Conservation (phyloP, 2,329 filamentous ascomycete genomes). For the Epichloe typhina region DNA sequence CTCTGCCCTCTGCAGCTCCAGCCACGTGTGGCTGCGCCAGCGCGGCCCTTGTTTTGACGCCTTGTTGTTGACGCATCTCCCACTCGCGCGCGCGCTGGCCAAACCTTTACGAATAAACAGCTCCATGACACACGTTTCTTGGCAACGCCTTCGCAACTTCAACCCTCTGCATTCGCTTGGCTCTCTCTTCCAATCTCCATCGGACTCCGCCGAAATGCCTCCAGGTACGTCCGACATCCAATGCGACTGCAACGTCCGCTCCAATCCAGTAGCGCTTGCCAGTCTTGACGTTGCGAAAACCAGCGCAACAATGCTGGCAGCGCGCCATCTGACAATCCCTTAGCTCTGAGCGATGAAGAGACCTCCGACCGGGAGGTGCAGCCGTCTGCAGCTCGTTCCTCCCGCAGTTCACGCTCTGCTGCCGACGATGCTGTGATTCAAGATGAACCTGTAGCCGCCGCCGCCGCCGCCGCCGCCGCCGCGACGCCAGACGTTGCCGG, state of each 20-base stretch:
- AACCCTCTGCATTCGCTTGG: background rate
- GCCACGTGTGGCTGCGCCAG: background rate
- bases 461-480: constrained; percentile 2
- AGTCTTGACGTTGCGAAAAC: background rate
- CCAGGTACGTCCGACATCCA: constrained; percentile 1
- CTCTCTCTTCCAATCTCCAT: background rate
- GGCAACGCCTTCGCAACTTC: background rate
- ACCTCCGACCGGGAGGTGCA: constrained; percentile 19
- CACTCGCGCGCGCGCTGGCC: background rate
- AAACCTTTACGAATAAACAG: background rate
- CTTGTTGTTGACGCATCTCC: background rate
- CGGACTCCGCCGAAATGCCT: background rate
- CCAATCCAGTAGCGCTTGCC: background rate
- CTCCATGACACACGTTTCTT: background rate
- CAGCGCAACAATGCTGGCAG: background rate
- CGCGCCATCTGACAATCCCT: constrained; percentile 9
- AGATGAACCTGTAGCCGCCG: background rate
- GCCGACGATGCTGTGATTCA: constrained; percentile 3
- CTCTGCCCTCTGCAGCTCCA: background rate
- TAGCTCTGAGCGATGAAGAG: constrained; percentile 26
- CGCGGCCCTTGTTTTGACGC: background rate
- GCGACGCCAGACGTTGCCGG: constrained; percentile 12
- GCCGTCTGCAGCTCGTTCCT: constrained; percentile 9
- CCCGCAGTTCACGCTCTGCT: constrained; percentile 14
- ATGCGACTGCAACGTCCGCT: background rate